Evolutionary conservation across 1,284 basidiomycete species (phyloP), one percentile per base, ranked within the genome.

Genomic region (Tilletia setariae): DNA sequence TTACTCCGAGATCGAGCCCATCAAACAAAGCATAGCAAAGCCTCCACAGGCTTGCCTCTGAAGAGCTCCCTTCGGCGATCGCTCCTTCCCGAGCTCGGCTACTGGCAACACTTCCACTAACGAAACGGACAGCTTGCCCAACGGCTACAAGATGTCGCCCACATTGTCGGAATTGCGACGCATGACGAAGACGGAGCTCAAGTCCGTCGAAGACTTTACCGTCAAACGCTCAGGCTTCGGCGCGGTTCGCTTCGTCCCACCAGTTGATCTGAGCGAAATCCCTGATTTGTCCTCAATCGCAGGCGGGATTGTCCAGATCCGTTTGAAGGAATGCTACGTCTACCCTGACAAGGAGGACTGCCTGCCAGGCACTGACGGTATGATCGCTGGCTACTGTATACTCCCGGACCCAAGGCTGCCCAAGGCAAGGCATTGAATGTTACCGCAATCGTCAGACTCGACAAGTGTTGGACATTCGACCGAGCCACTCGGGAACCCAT

Each of bases 21-120:
- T 98, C 96, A 79, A 98, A 98, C 0, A 98, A 86, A 0, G 93
- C 92, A n/a, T 88, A 87, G 6, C 93, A 93, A 0, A 98, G 87
- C 28, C 90, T 89, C 86, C 94, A 98, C 30, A 97, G 82, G 15
- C 87, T 87, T 0, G 93, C 74, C 64, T 77, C 78, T 42, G 78
- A 77, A 0, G 90, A 89, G 19, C 86, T n/a, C n/a, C 83, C 46
- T 85, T 81, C 46, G 84, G 83, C 42, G 92, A 85, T 15, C 89
- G 87, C 71, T 89, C 86, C 23, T 86, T 85, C 13, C 6, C n/a
- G n/a, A n/a, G n/a, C n/a, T n/a, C n/a, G n/a, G n/a, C n/a, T n/a
- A n/a, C n/a, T n/a, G n/a, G n/a, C n/a, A n/a, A n/a, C n/a, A n/a
- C n/a, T n/a, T n/a, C n/a, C n/a, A n/a, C n/a, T n/a, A n/a, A n/a